Base-by-base conservation (phyloP, 2,329 filamentous ascomycete genomes). In the Monilinia polystroma region DNA sequence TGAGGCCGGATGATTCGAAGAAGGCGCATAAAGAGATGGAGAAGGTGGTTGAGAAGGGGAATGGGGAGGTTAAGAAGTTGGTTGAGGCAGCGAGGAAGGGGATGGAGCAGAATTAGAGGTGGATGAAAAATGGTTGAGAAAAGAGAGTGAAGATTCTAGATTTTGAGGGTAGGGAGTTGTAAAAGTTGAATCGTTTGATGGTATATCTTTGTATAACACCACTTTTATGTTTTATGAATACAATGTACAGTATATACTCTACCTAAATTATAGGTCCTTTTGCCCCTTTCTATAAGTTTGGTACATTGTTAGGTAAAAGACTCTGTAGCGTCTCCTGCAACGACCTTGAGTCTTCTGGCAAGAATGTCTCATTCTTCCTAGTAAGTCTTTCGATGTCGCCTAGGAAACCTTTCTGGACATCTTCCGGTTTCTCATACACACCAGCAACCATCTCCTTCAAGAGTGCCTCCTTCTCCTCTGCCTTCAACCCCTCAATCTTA, bases 11-110 rank as follows among this genome's bases (percentile, higher is more conserved):
- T 75, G 78, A 79, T 70, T 67, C 78, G 57, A 78, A 76, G 68
- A 79, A 76, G 64, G 77, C 75, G 16, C 75, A 76, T 56, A 79
- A 78, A 60, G 74, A 77, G 65, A 75, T 79, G 75, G 78, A 79
- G 68, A 76, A 76, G 65, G 71, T 79, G 52, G 75, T 77, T 11
- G 77, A 78, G 68, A 76, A 75, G 64, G 74, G 68, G 12, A 67
- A 68, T 38, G 70, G 63, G 20, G 76, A 78, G 62, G 72, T 77
- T 1, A 78, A 79, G 70, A 76, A 76, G 67, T 66, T 72, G n/a
- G 74, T 77, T n/a, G 77, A 79, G 38, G 73, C 69, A 4, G 77
- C 76, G 12, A 73, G 73, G 64, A 79, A 79, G 64, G 70, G 65
- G 14, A 77, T 78, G 72, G 73, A 76, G 59, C 72, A 76, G 64